Percentiles rank a stretch among this genome's conserved stretches.
These are phyloP conservation scores for Fusarium sp. DNA, from an alignment of 2,329 filamentous ascomycete genomes.

Conservation along the genomic window DNA sequence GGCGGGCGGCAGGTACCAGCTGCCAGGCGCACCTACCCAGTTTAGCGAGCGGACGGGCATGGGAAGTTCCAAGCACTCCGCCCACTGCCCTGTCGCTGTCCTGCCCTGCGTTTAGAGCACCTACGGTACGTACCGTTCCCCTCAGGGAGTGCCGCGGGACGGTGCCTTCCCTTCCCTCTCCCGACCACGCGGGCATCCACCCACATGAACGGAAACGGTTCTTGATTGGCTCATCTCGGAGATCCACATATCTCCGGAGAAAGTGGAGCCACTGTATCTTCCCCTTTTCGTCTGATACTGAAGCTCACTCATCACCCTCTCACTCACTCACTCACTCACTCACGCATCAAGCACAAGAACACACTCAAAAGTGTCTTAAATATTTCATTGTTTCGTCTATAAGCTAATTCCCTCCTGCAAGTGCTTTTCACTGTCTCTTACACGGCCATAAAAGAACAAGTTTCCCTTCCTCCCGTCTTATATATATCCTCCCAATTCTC, in stretches of 20 bases:
- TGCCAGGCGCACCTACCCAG: not conserved
- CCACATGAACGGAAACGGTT: not conserved
- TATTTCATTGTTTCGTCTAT: constrained; percentile 19
- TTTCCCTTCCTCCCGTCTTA: not conserved
- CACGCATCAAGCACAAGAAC: not conserved
- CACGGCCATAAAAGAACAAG: constrained; percentile 21
- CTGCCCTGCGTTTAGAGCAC: not conserved
- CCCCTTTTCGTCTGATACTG: not conserved
- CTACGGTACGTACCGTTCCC: not conserved
- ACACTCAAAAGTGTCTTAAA: not conserved
- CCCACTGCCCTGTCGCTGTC: not conserved
- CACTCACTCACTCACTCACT: not conserved
- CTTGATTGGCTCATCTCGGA: not conserved
- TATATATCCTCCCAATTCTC: constrained; percentile 6
- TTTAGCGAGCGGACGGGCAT: not conserved
- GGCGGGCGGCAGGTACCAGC: not conserved
- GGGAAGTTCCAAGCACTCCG: not conserved
- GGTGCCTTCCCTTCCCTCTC: constrained; percentile 1
- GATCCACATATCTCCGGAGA: not conserved
- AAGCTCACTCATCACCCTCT: not conserved
- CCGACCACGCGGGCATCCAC: constrained; percentile 5
- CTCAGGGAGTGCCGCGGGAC: not conserved
- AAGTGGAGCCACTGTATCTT: not conserved
- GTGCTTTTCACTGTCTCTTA: constrained; percentile 20
- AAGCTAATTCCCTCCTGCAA: not conserved